A percentile compares a stretch with the other conserved stretches of the same genome.
phyloP scores from a whole-genome alignment of 2,329 filamentous ascomycete genomes.

The Fusarium sp. region DNA sequence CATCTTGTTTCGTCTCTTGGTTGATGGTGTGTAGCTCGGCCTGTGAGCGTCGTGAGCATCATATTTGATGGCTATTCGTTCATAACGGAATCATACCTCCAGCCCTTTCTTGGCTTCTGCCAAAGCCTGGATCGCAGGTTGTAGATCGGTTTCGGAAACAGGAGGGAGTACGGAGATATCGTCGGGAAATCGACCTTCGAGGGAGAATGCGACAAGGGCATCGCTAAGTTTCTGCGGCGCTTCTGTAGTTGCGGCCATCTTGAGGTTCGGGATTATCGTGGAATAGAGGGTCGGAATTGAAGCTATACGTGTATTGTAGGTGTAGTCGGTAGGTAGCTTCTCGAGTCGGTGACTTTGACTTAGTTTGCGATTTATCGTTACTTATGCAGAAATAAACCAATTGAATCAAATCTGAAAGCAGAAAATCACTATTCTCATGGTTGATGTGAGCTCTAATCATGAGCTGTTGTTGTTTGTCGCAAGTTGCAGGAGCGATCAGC shows the following conservation, averaged over 20 bases:
- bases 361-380: not conserved
- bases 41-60: slow-evolving; percentile 44
- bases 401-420: not conserved
- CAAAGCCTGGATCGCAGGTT: slow-evolving; percentile 56
- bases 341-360: slow-evolving; percentile 1
- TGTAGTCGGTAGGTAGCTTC: not conserved
- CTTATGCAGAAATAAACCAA: not conserved
- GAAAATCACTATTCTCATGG: slow-evolving; percentile 4
- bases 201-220: slow-evolving; percentile 56
- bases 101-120: slow-evolving; percentile 52
- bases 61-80: slow-evolving; percentile 9
- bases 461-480: slow-evolving; percentile 37
- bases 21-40: slow-evolving; percentile 80
- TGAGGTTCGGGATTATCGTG: not conserved
- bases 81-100: slow-evolving; percentile 50
- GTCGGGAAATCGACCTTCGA: slow-evolving; percentile 57
- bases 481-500: slow-evolving; percentile 31
- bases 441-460: slow-evolving; percentile 16
- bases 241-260: slow-evolving; percentile 50
- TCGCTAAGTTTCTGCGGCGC: slow-evolving; percentile 52
- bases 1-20: slow-evolving; percentile 79
- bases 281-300: slow-evolving; percentile 3
- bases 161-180: slow-evolving; percentile 52
- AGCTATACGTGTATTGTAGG: slow-evolving; percentile 26
- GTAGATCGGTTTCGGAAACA: slow-evolving; percentile 53